These are phyloP conservation scores for Trypanosoma melophagium DNA, from an alignment of 208 protist species.

Conservation along the genomic window DNA sequence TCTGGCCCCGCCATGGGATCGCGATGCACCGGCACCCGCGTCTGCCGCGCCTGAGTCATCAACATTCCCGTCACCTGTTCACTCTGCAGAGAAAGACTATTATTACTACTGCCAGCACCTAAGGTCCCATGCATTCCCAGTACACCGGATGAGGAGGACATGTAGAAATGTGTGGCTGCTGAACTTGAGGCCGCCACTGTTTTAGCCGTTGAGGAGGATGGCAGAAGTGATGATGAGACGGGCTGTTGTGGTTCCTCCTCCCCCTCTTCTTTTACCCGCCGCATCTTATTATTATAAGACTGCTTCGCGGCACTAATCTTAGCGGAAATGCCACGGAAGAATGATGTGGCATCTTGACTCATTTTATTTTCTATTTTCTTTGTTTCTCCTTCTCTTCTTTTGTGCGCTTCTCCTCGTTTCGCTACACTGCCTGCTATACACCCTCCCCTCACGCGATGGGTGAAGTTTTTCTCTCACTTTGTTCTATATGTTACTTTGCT, in stretches of 20 bases:
- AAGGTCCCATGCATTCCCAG: too few relatives aligned
- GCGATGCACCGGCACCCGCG: background rate
- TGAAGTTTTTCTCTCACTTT: background rate
- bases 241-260: constrained; percentile 36
- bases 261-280: background rate
- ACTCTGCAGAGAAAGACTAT: background rate
- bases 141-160: too few relatives aligned
- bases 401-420: too few relatives aligned
- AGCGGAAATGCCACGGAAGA: constrained; percentile 57
- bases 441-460: too few relatives aligned
- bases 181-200: too few relatives aligned
- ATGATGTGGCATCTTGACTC: constrained; percentile 38
- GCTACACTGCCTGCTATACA: too few relatives aligned
- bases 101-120: background rate
- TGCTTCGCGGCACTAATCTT: constrained; percentile 28
- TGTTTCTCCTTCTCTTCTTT: background rate
- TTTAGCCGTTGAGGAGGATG: constrained; percentile 4
- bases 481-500: background rate
- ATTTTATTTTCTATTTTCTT: constrained; percentile 13
- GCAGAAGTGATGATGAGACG: background rate
- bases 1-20: background rate
- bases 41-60: constrained; percentile 44
- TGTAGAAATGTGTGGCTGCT: too few relatives aligned
- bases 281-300: constrained; percentile 3
- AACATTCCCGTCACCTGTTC: constrained; percentile 26